Evolutionary conservation across 495 filamentous ascomycete species (phyloP).

Genomic region (Jackrogersella multiformis): DNA sequence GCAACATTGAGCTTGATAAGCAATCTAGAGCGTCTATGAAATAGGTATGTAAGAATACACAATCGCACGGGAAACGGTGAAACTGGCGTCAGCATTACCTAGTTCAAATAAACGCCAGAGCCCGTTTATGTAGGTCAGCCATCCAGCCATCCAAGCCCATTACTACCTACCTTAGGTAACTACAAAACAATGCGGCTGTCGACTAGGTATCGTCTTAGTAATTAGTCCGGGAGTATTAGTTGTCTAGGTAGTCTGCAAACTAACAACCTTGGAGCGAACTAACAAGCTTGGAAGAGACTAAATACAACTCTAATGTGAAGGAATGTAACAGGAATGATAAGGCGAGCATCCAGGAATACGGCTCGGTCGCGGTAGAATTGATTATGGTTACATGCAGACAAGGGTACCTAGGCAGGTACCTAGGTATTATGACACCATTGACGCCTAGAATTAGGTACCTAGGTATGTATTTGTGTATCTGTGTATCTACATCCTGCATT

Average conservation of each 20-base stretch:
- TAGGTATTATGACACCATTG: conserved; percentile 3
- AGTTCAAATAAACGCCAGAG: conserved; percentile 3
- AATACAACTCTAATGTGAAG: conserved; percentile 30
- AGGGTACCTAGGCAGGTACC: not conserved
- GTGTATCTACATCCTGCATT: not conserved
- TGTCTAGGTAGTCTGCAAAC: conserved; percentile 26
- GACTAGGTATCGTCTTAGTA: conserved; percentile 10
- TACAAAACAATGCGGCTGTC: conserved; percentile 12
- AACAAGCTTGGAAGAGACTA: no score
- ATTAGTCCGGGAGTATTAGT: conserved; percentile 31
- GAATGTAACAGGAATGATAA: conserved; percentile 32
- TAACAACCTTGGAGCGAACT: no score
- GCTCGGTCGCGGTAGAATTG: conserved; percentile 38
- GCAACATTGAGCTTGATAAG: no score
- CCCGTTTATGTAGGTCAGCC: conserved; percentile 18
- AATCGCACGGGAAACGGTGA: not conserved
- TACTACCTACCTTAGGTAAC: not conserved
- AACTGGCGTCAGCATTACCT: conserved; percentile 10
- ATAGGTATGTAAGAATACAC: not conserved
- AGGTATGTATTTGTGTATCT: no score
- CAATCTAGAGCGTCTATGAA: not conserved
- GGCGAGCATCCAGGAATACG: conserved; percentile 20
- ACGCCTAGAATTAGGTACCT: not conserved
- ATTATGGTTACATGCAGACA: conserved; percentile 29
- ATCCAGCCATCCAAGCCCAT: conserved; percentile 10